Base-by-base conservation (phyloP, 176 grass and related monocot genomes). In the Tillandsia leiboldiana region DNA sequence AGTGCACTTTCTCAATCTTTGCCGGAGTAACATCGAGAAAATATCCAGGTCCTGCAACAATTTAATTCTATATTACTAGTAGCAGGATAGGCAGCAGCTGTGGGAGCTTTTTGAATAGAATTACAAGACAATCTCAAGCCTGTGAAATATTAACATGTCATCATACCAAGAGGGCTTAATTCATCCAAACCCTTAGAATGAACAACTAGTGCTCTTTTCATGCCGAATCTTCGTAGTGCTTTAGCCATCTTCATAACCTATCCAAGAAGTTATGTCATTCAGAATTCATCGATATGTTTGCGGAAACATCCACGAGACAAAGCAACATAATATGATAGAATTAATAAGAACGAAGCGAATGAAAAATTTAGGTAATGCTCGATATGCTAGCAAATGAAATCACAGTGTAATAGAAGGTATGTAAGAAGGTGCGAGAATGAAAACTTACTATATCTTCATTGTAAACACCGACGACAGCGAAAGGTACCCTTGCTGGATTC, bases 391-490 rank as follows among this genome's bases (percentile, higher is more conserved):
- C 33, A 42, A 42, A 42, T 7, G 33, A 42, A 42, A 42, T 42
- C 3, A 42, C 33, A 42, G 33, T 42, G 4, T 42, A 42, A 42
- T 33, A 5, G 33, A 42, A 42, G 33, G 33, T 42, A 42, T 42
- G 33, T 42, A 7, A 42, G 33, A 42, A 6, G 8, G 33, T 24
- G 50, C 26, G 20, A 64, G 18, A 18, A 65, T n/a, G 49, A 72
- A 47, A 66, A 86, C 90, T 94, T 82, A 99, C 95, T 68, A 99
- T 86, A 23, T 90, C 81, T 73, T 94, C 95, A 0, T 94, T 64
- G 74, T 99, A 99, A 72, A 99, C 95, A 75, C 95, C 95, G 80
- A 99, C 88, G 82, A 94, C 95, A 77, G 95, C 95, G 52, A 84
- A 79, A 53, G 95, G 82, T 13, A 94, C 95, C 71, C 80, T 83